Evolutionary conservation across 495 filamentous ascomycete genomes (phyloP), one percentile per base, ranked within the genome.

Genomic region (Viridothelium virens): DNA sequence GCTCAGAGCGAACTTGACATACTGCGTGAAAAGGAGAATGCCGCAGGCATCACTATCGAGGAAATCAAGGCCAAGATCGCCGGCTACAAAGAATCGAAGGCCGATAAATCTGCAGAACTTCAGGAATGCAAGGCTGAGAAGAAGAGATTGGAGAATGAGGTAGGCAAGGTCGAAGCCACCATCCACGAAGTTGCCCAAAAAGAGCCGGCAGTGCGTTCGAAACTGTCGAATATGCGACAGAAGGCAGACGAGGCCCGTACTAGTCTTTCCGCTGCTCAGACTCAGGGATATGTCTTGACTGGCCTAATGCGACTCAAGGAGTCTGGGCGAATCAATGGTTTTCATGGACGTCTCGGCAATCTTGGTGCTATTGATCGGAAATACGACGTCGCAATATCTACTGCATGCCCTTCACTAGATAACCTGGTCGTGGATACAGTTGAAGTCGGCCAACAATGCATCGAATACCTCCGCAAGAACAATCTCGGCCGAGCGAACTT

Each of bases 401-500:
- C 94, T 0, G 95, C 94, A 14, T 98, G 95, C 70, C 88, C 90
- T 66, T 81, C 87, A 14, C 84, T 98, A 18, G 90, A 97, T 71
- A 96, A 97, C 69, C 89, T 98, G 72, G 92, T 98, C 11, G 94
- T 96, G 6, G 94, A 97, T 68, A 91, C 91, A 0, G 91, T 97
- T 6, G 92, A 97, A 71, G 89, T 89, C 59, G 95, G 92, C 62
- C 93, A 97, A 75, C 92, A 97, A 71, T 97, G 95, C 74, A 96
- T 98, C 71, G 93, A 97, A 70, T 93, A 97, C 73, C 83, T 98
- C 18, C 86, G 94, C 34, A 97, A 97, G 80, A 97, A 95, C 69
- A 96, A 96, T 71, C 87, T 97, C 34, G 94, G 94, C n/a, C 85
- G 95, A 73, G 94, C 92, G 38, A 96, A 96, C 77, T 96, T 98